Evolutionary conservation across 805 yeast genomes (phyloP), one percentile per base, ranked within the genome.

Genomic region (Naumovozyma baii): DNA sequence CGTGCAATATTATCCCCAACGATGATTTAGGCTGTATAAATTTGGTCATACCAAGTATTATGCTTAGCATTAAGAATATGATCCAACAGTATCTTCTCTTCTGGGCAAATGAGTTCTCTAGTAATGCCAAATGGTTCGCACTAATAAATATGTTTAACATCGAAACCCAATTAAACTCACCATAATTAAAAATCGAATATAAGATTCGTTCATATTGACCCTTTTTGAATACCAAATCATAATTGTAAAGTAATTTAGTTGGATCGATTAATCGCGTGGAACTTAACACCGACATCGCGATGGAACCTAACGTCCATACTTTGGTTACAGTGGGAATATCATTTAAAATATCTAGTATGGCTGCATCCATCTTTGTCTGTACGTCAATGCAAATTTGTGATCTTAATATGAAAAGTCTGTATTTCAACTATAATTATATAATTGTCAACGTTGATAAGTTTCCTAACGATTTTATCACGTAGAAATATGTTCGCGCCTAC

Each of bases 311-410:
- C 2, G 61, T 46, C 60, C 67, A 66, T 1, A 51, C 33, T 42
- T 68, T 57, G 1, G 75, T 70, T 10, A 69, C 67, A 2, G 64
- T 60, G 0, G 74, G 74, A 3, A 56, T 42, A 34, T 52, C 59
- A 10, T 49, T 59, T 8, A 57, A 37, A 18, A 57, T 28, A 41
- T 59, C 52, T 15, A 55, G 33, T 20, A 57, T 15, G 13, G 57
- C 38, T 5, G 50, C 57, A 39, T 60, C 64, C 63, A 57, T 58
- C 10, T 7, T 22, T 10, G n/a, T n/a, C n/a, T n/a, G n/a, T n/a
- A n/a, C n/a, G n/a, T n/a, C n/a, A n/a, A n/a, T n/a, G n/a, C n/a
- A n/a, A n/a, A n/a, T n/a, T n/a, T n/a, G n/a, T n/a, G n/a, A n/a
- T n/a, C n/a, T n/a, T n/a, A n/a, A n/a, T n/a, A n/a, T n/a, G n/a